Conservation (phyloP, 768 basidiomycete species). For the Nevesoporus exiguus region DNA sequence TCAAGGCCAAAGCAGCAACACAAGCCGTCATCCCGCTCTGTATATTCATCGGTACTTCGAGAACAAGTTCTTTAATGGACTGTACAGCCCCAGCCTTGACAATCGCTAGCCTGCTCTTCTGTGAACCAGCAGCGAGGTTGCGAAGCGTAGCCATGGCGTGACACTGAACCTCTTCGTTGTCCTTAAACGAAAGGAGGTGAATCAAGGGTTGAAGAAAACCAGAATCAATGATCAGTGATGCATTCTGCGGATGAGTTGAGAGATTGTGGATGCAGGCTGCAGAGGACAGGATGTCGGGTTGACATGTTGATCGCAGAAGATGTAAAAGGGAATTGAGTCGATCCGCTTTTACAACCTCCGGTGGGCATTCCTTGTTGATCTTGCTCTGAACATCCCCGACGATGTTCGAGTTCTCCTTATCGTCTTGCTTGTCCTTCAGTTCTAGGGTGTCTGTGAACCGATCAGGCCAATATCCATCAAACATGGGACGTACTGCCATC, state of each 20-base stretch:
- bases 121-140: constrained; percentile 93
- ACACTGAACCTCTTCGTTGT: constrained; percentile 99
- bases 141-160: constrained; percentile 97
- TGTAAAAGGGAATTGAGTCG: constrained; percentile 90
- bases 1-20: constrained; percentile 92
- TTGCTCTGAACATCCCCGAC: too few species aligned
- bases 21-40: constrained; percentile 99
- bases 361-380: constrained; percentile 98
- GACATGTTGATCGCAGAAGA: constrained; percentile 92
- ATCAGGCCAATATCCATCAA: too few species aligned
- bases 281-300: constrained; percentile 95
- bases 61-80: constrained; percentile 93
- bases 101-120: constrained; percentile 98
- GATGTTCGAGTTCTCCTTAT: too few species aligned
- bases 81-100: constrained; percentile 97
- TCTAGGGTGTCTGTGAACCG: too few species aligned
- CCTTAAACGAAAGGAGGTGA: constrained; percentile 94
- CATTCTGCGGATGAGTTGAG: constrained; percentile 97
- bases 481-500: too few species aligned
- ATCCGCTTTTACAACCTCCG: constrained; percentile 96
- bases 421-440: too few species aligned
- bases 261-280: constrained; percentile 99
- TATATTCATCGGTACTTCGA: constrained; percentile 93
- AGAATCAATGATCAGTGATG: constrained; percentile 98
- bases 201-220: constrained; percentile 96